Evolutionary conservation across 257 asterid species (phyloP).

Genomic region (Solanum chilense): DNA sequence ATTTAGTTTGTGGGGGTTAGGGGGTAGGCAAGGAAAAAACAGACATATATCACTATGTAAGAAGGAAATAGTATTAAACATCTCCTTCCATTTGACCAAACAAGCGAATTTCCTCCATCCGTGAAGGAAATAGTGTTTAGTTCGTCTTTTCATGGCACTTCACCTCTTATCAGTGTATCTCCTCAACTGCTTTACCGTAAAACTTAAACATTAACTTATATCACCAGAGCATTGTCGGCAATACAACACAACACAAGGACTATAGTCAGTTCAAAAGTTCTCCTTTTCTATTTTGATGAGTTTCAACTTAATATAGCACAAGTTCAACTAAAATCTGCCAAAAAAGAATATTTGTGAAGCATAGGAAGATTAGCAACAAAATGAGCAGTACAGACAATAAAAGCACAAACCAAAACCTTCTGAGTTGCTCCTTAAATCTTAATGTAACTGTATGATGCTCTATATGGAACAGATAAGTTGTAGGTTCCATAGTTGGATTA

Average conservation of each 20-base stretch:
- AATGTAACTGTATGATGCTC: background rate
- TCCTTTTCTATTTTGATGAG: background rate
- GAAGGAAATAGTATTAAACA: background rate
- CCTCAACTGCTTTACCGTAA: background rate
- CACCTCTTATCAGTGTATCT: background rate
- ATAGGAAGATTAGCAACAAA: background rate
- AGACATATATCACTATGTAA: background rate
- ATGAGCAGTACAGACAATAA: background rate
- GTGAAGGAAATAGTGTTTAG: background rate
- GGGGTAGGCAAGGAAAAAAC: too few species aligned
- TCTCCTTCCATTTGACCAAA: background rate
- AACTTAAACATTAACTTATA: background rate
- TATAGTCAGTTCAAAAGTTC: background rate
- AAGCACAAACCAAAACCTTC: background rate
- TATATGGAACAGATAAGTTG: background rate
- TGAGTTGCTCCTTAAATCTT: background rate
- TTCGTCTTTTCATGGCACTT: background rate
- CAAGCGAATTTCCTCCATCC: background rate
- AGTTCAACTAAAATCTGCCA: background rate
- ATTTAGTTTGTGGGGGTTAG: background rate
- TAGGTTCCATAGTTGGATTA: background rate
- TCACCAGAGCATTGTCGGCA: background rate
- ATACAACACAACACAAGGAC: background rate
- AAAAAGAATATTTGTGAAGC: background rate
- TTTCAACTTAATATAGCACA: background rate